Conservation (phyloP, 2,329 filamentous ascomycete genomes). For the Chaetomiaceae sp. region DNA sequence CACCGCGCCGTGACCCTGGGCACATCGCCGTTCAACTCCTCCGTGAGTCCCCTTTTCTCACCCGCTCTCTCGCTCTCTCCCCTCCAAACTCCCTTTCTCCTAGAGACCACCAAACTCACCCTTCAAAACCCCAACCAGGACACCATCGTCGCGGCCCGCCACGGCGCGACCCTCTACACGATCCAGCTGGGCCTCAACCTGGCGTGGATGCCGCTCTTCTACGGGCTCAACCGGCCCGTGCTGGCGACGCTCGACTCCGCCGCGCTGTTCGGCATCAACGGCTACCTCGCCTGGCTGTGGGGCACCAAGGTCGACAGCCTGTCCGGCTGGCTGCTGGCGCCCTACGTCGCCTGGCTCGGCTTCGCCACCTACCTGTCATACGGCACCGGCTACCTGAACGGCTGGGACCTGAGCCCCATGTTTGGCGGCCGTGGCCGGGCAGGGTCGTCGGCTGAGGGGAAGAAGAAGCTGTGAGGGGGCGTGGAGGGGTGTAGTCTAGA, state of each 20-base stretch:
- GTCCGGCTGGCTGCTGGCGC: constrained; percentile 69
- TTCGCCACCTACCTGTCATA: constrained; percentile 84
- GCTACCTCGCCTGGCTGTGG: constrained; percentile 73
- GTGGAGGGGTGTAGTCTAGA: too few relatives aligned
- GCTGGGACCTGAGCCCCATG: constrained; percentile 51
- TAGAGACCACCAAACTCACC: neutral
- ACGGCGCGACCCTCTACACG: constrained; percentile 76
- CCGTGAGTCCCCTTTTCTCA: constrained; percentile 25
- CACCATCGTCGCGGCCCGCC: constrained; percentile 55
- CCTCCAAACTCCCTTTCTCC: neutral
- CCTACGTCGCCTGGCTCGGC: constrained; percentile 80
- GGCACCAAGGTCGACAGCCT: constrained; percentile 61
- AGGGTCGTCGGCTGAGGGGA: constrained; percentile 26
- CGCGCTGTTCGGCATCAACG: constrained; percentile 64
- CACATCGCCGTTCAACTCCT: constrained; percentile 51
- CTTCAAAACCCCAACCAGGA: constrained; percentile 17
- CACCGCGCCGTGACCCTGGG: constrained; percentile 68
- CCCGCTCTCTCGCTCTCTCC: neutral
- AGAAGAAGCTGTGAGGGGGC: neutral
- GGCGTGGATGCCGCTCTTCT: constrained; percentile 91
- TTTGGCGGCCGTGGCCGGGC: constrained; percentile 15
- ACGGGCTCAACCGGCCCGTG: constrained; percentile 66
- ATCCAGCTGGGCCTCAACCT: constrained; percentile 82
- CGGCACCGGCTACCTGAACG: constrained; percentile 62
- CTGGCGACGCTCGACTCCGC: constrained; percentile 72